Percentiles rank a stretch among this genome's conserved stretches.
These are phyloP conservation scores for Solanum medicagineum DNA, from an alignment of 257 asterid genomes.

Conservation along the genomic window DNA sequence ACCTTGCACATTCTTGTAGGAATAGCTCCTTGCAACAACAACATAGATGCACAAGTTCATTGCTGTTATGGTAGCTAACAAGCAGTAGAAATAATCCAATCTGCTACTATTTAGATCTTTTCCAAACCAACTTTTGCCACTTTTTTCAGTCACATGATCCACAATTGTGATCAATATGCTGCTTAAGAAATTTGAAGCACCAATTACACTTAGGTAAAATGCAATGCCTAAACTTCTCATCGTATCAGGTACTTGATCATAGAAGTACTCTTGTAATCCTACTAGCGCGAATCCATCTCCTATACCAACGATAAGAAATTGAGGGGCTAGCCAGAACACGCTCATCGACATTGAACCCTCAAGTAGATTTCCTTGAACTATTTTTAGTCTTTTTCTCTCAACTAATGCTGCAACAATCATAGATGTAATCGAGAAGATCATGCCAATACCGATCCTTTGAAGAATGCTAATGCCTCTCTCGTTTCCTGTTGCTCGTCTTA, in stretches of 20 bases:
- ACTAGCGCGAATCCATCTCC: conserved; percentile 81
- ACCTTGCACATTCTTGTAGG: conserved; percentile 51
- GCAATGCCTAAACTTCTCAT: conserved; percentile 86
- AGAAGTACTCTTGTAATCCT: conserved; percentile 75
- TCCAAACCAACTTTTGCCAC: conserved; percentile 53
- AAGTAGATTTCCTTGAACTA: conserved; percentile 11
- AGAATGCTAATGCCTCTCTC: conserved; percentile 54
- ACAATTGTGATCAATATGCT: conserved; percentile 60
- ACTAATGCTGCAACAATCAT: conserved; percentile 55
- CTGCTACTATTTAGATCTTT: conserved; percentile 41
- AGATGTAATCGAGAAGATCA: conserved; percentile 38
- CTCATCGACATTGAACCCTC: conserved; percentile 1
- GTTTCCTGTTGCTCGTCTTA: conserved; percentile 36
- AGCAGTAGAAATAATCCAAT: conserved; percentile 55
- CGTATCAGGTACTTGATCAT: conserved; percentile 68
- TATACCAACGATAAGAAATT: conserved; percentile 65
- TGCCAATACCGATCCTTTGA: conserved; percentile 68
- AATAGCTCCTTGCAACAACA: conserved; percentile 40
- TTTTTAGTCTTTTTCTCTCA: conserved; percentile 30
- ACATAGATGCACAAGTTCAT: conserved; percentile 30
- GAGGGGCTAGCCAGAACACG: conserved; percentile 42
- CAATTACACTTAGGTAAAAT: conserved; percentile 45
- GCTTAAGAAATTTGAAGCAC: conserved; percentile 63
- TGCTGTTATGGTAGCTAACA: conserved; percentile 40
- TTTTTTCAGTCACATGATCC: conserved; percentile 26